A percentile compares a stretch with the other conserved stretches of the same genome.
phyloP scores from a whole-genome alignment of 2,329 filamentous ascomycete species.

The Trichoderma sp. region DNA sequence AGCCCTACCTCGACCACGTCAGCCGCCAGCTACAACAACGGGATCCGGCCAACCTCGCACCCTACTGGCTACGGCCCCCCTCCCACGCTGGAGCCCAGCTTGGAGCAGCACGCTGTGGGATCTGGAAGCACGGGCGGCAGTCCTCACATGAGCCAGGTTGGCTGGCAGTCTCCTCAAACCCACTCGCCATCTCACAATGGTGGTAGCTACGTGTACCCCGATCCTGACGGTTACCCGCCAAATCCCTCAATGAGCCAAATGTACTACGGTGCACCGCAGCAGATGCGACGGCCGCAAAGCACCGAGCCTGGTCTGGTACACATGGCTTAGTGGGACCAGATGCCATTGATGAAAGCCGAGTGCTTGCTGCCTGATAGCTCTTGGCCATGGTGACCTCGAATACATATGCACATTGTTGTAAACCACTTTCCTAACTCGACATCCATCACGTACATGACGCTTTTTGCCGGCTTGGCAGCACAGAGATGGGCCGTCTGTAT shows the following conservation, averaged over 20 bases:
- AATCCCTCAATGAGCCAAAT: slow-evolving; percentile 60
- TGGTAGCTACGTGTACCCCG: slow-evolving; percentile 73
- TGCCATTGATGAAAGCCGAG: neutral
- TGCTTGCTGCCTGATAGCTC: neutral
- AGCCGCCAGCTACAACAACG: slow-evolving; percentile 48
- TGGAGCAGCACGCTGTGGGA: slow-evolving; percentile 69
- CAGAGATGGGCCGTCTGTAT: neutral
- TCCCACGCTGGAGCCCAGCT: slow-evolving; percentile 78
- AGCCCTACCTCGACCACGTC: slow-evolving; percentile 68
- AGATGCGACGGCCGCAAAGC: slow-evolving; percentile 70
- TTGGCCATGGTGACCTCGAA: neutral
- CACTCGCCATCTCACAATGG: slow-evolving; percentile 66
- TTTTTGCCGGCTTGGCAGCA: neutral
- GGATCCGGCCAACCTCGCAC: slow-evolving; percentile 75
- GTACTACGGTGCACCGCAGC: slow-evolving; percentile 65
- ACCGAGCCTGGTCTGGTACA: slow-evolving; percentile 58
- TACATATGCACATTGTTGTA: slow-evolving; percentile 19
- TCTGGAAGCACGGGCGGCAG: slow-evolving; percentile 72
- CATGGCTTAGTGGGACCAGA: slow-evolving; percentile 35
- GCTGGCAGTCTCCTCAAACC: slow-evolving; percentile 83
- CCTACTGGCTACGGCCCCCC: slow-evolving; percentile 79
- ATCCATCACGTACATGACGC: slow-evolving; percentile 9
- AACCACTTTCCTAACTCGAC: neutral
- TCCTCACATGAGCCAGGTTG: slow-evolving; percentile 76
- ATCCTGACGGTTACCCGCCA: slow-evolving; percentile 68